Evolutionary conservation across 768 basidiomycete genomes (phyloP).

Genomic region (Cytidiella melzeri): DNA sequence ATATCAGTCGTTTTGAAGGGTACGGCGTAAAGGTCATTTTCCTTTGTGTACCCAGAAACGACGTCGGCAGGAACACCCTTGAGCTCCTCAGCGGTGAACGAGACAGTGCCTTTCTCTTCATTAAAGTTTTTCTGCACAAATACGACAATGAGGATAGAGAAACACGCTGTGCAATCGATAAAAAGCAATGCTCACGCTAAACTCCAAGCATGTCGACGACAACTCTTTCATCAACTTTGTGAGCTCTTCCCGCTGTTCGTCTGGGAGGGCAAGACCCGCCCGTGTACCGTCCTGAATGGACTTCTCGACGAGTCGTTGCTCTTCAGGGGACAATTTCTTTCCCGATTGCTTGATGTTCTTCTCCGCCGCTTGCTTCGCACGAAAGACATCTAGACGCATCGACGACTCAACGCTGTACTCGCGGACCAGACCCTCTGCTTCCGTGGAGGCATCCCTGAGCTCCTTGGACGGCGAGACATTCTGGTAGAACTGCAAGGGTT

Average conservation of each 20-base stretch:
- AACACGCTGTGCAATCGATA: neutral
- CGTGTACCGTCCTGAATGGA: slow-evolving; percentile 77
- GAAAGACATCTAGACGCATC: slow-evolving; percentile 78
- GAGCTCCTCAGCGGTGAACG: slow-evolving; percentile 67
- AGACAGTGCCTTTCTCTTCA: slow-evolving; percentile 71
- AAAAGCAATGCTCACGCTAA: slow-evolving; percentile 46
- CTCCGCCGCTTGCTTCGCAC: slow-evolving; percentile 63
- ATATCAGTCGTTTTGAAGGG: slow-evolving; percentile 83
- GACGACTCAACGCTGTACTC: slow-evolving; percentile 71
- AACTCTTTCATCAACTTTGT: slow-evolving; percentile 68
- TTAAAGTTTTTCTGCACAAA: slow-evolving; percentile 78
- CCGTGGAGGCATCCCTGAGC: slow-evolving; percentile 77
- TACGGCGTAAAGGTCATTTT: slow-evolving; percentile 60
- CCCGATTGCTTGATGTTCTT: slow-evolving; percentile 61
- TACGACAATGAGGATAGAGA: neutral
- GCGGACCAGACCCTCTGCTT: slow-evolving; percentile 62
- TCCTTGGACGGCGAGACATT: slow-evolving; percentile 71
- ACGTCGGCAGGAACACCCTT: slow-evolving; percentile 79
- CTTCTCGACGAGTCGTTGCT: slow-evolving; percentile 75
- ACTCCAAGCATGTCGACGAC: slow-evolving; percentile 70
- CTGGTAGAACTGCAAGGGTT: slow-evolving; percentile 74
- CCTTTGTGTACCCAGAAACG: slow-evolving; percentile 68
- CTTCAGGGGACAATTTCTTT: slow-evolving; percentile 53
- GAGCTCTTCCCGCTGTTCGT: slow-evolving; percentile 51
- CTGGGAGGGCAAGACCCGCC: slow-evolving; percentile 69